Percentiles rank a stretch among this genome's conserved stretches.
Conservation (phyloP, 2,329 filamentous ascomycete genomes). For the Albophoma yamanashiensis region DNA sequence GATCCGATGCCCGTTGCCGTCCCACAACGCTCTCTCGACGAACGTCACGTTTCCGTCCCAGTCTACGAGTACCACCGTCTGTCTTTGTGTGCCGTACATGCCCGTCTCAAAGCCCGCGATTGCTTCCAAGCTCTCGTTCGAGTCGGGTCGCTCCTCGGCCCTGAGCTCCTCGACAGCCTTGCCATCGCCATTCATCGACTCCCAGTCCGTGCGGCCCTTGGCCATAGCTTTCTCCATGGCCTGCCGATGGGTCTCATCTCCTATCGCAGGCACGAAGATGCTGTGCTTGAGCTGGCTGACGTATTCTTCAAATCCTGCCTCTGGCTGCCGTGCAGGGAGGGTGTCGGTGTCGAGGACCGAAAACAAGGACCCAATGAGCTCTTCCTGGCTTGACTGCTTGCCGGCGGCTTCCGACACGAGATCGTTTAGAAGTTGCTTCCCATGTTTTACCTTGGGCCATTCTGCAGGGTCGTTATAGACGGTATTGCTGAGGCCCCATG, state of each 20-base stretch:
- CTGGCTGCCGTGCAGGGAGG: constrained; percentile 30
- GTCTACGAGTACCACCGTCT: constrained; percentile 51
- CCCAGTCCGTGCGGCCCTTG: constrained; percentile 25
- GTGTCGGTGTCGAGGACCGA: constrained; percentile 45
- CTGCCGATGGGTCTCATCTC: constrained; percentile 31
- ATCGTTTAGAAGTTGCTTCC: constrained; percentile 33
- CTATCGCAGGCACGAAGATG: constrained; percentile 51
- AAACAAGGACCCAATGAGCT: constrained; percentile 41
- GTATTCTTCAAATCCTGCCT: constrained; percentile 40
- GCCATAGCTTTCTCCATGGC: constrained; percentile 33
- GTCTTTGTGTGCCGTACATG: constrained; percentile 54
- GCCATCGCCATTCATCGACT: constrained; percentile 22
- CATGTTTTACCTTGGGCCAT: constrained; percentile 52
- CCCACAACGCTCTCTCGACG: constrained; percentile 49
- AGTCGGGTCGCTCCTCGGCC: constrained; percentile 26
- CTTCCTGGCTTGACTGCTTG: constrained; percentile 29
- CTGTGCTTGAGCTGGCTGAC: constrained; percentile 44
- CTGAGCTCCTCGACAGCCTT: constrained; percentile 24
- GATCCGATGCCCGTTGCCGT: constrained; percentile 44
- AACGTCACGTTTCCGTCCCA: constrained; percentile 52
- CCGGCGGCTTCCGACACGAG: constrained; percentile 29
- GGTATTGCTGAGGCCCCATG: constrained; percentile 53
- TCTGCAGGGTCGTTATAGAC: constrained; percentile 39
- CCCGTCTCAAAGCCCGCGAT: constrained; percentile 42
- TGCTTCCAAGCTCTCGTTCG: constrained; percentile 11